Percentiles rank a stretch among this genome's conserved stretches.
These are phyloP conservation scores for Berkeleyomyces rouxiae DNA, from an alignment of 2,329 filamentous ascomycete species.

Conservation along the genomic window DNA sequence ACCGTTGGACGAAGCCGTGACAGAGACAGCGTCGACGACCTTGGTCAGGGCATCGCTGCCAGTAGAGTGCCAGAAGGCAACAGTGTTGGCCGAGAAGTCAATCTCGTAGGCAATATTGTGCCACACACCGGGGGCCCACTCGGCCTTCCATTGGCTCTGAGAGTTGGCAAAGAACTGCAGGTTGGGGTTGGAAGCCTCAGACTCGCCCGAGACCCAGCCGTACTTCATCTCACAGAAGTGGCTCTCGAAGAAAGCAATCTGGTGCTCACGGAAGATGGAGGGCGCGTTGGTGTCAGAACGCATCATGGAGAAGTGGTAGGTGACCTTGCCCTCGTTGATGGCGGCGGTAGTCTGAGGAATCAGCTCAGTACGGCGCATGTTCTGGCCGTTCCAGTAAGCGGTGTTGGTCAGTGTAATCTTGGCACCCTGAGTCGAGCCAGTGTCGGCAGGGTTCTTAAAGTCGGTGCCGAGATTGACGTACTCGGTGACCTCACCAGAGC, in stretches of 20 bases:
- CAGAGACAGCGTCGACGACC: conserved; percentile 42
- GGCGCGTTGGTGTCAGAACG: conserved; percentile 42
- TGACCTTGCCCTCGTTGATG: conserved; percentile 49
- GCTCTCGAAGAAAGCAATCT: conserved; percentile 45
- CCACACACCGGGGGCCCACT: conserved; percentile 48
- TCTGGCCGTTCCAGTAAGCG: conserved; percentile 55
- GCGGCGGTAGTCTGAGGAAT: conserved; percentile 52
- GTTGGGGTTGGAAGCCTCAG: conserved; percentile 30
- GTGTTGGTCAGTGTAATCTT: conserved; percentile 49
- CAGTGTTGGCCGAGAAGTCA: conserved; percentile 42
- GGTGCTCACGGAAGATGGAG: conserved; percentile 46
- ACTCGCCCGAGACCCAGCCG: conserved; percentile 37
- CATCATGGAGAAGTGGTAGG: conserved; percentile 57
- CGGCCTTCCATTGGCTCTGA: conserved; percentile 43
- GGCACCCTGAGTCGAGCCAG: conserved; percentile 42
- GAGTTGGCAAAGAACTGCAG: conserved; percentile 50
- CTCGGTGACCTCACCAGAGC: conserved; percentile 33
- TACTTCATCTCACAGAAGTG: conserved; percentile 64
- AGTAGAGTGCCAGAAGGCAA: conserved; percentile 55
- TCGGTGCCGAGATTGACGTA: conserved; percentile 45
- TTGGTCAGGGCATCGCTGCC: conserved; percentile 39
- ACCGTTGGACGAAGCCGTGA: conserved; percentile 47
- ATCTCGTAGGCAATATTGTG: conserved; percentile 64
- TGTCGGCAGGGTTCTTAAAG: conserved; percentile 51
- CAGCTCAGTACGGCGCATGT: conserved; percentile 56